phyloP scores from a whole-genome alignment of 169 alveolate genomes.

The Eimeria necatrix region DNA sequence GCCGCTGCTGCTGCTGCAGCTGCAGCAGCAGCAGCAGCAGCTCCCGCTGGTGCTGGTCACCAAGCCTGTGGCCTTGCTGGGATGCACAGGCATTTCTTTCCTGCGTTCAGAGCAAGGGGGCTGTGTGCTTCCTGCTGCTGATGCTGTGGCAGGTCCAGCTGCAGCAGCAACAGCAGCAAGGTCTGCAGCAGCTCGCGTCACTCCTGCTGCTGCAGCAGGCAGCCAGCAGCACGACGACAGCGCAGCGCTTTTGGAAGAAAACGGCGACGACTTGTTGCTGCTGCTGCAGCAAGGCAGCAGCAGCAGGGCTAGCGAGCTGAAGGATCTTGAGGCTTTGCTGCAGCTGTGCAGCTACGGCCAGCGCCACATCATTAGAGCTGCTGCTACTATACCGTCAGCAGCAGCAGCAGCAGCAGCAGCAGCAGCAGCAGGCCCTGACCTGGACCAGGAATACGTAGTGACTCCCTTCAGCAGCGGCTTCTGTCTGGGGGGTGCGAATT shows the following conservation, averaged over 20 bases:
- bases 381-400: not conserved
- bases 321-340: conserved; percentile 20
- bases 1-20: conserved; percentile 63
- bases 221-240: not conserved
- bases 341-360: conserved; percentile 50
- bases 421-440: conserved; percentile 51
- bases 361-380: conserved; percentile 34
- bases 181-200: not conserved
- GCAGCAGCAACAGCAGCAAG: conserved; percentile 9
- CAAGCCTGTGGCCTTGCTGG: conserved; percentile 54
- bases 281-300: conserved; percentile 63
- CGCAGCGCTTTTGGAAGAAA: not conserved
- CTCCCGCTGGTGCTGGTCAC: conserved; percentile 67
- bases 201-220: not conserved
- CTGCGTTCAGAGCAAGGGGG: conserved; percentile 35
- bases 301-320: not conserved
- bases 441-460: not conserved
- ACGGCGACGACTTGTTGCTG: conserved; percentile 20
- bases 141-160: not conserved
- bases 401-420: conserved; percentile 53
- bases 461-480: conserved; percentile 75
- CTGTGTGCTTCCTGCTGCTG: conserved; percentile 30
- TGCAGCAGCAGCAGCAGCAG: conserved; percentile 42
- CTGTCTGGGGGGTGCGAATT: conserved; percentile 78
- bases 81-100: conserved; percentile 27